These are phyloP conservation scores for Apiotrichum siamense DNA, from an alignment of 1,284 basidiomycete genomes.

Conservation along the genomic window DNA sequence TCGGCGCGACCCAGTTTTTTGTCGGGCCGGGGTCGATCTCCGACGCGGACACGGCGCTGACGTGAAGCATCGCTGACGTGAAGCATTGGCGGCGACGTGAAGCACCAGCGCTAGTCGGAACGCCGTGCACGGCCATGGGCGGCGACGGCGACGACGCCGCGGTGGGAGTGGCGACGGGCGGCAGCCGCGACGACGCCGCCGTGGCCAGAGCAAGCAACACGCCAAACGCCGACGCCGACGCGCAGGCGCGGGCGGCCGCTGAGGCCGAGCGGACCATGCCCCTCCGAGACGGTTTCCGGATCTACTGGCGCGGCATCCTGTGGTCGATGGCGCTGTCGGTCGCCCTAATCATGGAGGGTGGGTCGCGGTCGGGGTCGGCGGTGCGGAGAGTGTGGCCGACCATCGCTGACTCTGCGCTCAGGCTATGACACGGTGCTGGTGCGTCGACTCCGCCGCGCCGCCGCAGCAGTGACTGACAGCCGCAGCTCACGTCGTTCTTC, in stretches of 20 bases:
- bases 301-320: constrained; percentile 7
- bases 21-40: too few species aligned
- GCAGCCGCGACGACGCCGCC: too few species aligned
- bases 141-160: too few species aligned
- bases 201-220: too few species aligned
- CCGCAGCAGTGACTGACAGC: neutral
- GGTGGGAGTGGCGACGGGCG: too few species aligned
- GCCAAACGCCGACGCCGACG: constrained; percentile 4
- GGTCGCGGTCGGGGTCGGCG: neutral
- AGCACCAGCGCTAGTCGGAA: too few species aligned
- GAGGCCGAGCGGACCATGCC: constrained; percentile 2
- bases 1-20: too few species aligned
- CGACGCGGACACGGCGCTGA: too few species aligned
- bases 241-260: constrained; percentile 1
- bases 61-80: too few species aligned
- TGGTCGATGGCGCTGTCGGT: constrained; percentile 13
- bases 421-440: neutral
- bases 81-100: too few species aligned
- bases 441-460: neutral
- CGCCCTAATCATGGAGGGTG: constrained; percentile 10
- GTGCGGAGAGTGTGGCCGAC: too few species aligned
- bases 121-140: too few species aligned
- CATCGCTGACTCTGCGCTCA: neutral
- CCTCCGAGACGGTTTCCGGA: neutral
- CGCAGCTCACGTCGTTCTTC: constrained; percentile 41